Evolutionary conservation across 2,329 filamentous ascomycete genomes (phyloP), one percentile per base, ranked within the genome.

Genomic region (Cryphonectria radicalis): DNA sequence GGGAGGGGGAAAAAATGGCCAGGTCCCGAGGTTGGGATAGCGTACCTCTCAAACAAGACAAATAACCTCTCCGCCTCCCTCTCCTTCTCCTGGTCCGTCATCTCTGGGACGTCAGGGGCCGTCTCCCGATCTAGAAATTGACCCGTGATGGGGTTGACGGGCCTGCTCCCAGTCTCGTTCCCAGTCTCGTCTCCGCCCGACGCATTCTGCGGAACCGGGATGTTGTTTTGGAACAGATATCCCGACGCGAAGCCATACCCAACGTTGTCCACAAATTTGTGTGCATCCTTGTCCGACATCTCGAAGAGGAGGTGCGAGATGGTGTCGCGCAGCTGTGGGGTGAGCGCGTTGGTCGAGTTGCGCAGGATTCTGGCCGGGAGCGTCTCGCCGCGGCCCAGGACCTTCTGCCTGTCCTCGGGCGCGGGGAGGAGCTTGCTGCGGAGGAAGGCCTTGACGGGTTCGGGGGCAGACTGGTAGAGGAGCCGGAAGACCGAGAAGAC

Each of bases 161-260:
- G 79, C 71, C 81, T 83, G n/a, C 66, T 72, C 50, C 67, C 68
- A 11, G n/a, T 32, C 42, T 46, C 67, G 32, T 68, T 67, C 19
- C 80, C 76, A 74, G 77, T 40, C 68, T 76, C n/a, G 66, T 79
- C 86, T 8, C 86, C 84, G 75, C 91, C 87, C 13, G 89, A 82
- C 0, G 90, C 88, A 69, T 86, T 90, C 71, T 90, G 86, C 0
- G 94, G 93, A 32, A 97, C 85, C 0, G 91, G 86, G 17, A 98
- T 90, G 69, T 96, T 93, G 73, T 95, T 92, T 74, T 92, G 91
- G 82, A 95, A 91, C 22, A 99, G 84, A 78, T 96, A 97, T 0
- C 96, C 96, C 0, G 94, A 93, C 0, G 96, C 96, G 77, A 93
- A 97, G 0, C 96, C 96, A 78, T 97, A 99, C 0, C 96, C 96